Evolutionary conservation across 345 rosid species (phyloP).

Genomic region (Cardamine occulta): DNA sequence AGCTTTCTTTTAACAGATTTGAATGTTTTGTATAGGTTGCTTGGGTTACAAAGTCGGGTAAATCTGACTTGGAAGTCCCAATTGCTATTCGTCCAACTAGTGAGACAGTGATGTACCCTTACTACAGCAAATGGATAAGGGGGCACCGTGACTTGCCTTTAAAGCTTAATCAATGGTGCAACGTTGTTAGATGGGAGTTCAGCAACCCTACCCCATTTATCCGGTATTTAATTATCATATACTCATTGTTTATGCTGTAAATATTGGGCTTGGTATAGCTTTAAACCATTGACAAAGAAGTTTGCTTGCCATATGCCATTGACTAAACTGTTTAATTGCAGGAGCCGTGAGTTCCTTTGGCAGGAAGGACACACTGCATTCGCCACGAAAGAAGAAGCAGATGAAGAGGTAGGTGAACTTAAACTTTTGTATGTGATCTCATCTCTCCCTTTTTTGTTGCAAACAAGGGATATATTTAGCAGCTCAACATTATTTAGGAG

Average conservation of each 20-base stretch:
- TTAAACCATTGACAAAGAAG: neutral
- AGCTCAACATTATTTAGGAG: constrained; percentile 1
- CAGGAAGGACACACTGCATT: constrained; percentile 99
- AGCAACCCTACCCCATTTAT: constrained; percentile 99
- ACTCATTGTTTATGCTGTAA: neutral
- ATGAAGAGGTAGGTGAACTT: constrained; percentile 66
- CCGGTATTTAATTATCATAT: constrained; percentile 53
- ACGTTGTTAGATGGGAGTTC: constrained; percentile 99
- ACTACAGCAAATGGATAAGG: constrained; percentile 96
- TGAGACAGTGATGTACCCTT: constrained; percentile 99
- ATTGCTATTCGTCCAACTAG: constrained; percentile 98
- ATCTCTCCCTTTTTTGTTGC: neutral
- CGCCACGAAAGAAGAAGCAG: constrained; percentile 85
- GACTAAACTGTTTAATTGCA: constrained; percentile 40
- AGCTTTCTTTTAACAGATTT: constrained; percentile 5
- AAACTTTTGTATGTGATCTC: constrained; percentile 15
- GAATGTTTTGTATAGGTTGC: constrained; percentile 68
- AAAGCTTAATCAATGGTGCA: constrained; percentile 98
- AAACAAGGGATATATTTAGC: constrained; percentile 9
- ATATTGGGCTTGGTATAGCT: neutral
- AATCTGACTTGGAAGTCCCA: constrained; percentile 87
- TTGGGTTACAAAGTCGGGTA: constrained; percentile 95
- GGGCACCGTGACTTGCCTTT: constrained; percentile 97
- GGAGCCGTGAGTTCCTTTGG: constrained; percentile 99
- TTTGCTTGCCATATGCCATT: constrained; percentile 7